Conservation (phyloP, 2,329 filamentous ascomycete species). For the Neofusicoccum laricinum region DNA sequence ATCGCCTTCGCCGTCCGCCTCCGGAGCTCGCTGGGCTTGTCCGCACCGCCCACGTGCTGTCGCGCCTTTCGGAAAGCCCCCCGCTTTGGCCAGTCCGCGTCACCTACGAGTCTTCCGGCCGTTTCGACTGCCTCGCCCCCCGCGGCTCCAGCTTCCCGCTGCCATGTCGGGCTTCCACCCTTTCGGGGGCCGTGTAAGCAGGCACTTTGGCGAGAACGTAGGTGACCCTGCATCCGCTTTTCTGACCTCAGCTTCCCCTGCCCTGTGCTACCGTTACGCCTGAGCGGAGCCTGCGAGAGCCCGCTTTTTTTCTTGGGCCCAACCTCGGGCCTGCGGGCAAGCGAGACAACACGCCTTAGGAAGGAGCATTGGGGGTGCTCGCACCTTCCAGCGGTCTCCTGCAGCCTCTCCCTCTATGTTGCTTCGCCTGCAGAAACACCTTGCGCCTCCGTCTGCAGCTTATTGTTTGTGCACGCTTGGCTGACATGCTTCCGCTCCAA, state of each 20-base stretch:
- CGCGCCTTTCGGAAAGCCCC: background rate
- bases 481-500: slow-evolving; percentile 18
- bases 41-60: background rate
- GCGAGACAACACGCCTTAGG: too few relatives aligned
- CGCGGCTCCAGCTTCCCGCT: background rate
- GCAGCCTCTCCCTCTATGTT: background rate
- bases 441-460: background rate
- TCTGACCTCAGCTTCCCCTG: background rate
- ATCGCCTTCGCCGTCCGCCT: background rate
- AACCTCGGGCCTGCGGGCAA: too few relatives aligned
- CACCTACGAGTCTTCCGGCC: background rate
- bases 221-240: slow-evolving; percentile 22
- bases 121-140: background rate
- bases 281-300: background rate
- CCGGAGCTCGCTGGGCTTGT: background rate
- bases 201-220: slow-evolving; percentile 52
- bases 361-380: too few relatives aligned
- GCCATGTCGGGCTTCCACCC: slow-evolving; percentile 44
- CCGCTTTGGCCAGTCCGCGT: background rate
- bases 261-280: background rate
- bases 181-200: slow-evolving; percentile 51
- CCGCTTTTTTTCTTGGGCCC: background rate
- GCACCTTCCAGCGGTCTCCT: too few relatives aligned
- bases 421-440: background rate
- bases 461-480: slow-evolving; percentile 19